Base-by-base conservation (phyloP, 108 stramenopile genomes). In the Phaeodactylum tricornutum region DNA sequence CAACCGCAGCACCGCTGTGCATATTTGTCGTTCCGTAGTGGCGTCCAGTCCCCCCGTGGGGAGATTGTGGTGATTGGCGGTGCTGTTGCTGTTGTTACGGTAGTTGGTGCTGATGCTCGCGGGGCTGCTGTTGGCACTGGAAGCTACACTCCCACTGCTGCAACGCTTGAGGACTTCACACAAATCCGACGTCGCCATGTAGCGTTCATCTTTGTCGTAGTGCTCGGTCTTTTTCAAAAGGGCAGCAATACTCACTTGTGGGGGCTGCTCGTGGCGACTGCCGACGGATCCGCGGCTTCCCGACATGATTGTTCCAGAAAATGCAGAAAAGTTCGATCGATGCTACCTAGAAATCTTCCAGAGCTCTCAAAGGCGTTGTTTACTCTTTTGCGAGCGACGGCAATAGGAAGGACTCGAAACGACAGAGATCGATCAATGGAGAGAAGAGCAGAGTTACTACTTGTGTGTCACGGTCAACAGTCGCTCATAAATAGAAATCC, bases 101-200 rank as follows among this genome's bases (percentile, higher is more conserved):
- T 43, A 33, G 33, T 37, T 16, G 9, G 42, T 15, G 3, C 32
- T 40, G 33, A 39, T 11, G 8, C 51, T 39, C 9, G 47, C 28
- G 28, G 57, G 24, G 27, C 29, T 43, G 22, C 27, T 34, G 4
- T 30, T 44, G 19, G 24, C 62, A 32, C 29, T 46, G 9, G 71
- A 48, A 34, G 61, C 47, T n/a, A n/a, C n/a, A 15, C 42, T 36
- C 17, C 60, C 67, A 50, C 66, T 50, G 35, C 72, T 61, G 38
- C 72, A 64, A 14, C 75, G 72, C 55, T 84, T 81, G 41, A 99
- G 71, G 31, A 88, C 75, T 33, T 82, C 85, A 63, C 94, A 94
- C 26, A 99, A 70, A 68, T 99, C 98, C 27, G 77, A 87, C 36
- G 92, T 95, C 26, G 98, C 98, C 98, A 99, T 99, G 72, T 95